Base-by-base conservation (phyloP, 768 basidiomycete genomes). In the Cubamyces lactineus region DNA sequence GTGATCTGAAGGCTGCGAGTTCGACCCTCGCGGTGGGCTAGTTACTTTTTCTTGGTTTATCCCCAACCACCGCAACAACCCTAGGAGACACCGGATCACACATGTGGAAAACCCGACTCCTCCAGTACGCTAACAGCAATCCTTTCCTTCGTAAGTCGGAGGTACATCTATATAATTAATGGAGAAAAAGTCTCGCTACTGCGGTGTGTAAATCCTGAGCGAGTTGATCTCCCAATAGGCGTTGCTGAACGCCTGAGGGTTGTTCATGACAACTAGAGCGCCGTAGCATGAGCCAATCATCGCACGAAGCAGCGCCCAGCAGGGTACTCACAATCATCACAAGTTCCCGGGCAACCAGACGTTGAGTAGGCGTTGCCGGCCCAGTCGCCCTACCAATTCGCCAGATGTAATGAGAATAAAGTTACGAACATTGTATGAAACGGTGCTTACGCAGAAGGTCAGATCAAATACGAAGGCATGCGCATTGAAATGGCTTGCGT, bases 151-250 rank as follows among this genome's bases (percentile, higher is more conserved):
- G n/a, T n/a, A n/a, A 47, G 46, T 1, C n/a, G n/a, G 46, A 23
- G 19, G 46, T 19, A 8, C n/a, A 8, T 21, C 42, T 43, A 43
- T 9, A 6, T 11, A 2, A n/a, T 6, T 2, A 17, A 43, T 12
- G 17, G 17, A 43, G 17, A 43, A 16, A 12, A 1, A 6, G 19
- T 21, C 42, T 49, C 48, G 15, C 48, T 41, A 42, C 26, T 40
- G 34, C 11, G 70, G 68, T 4, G 74, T 76, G 67, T 88, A 91
- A 16, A 89, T 77, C 34, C 80, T 78, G 38, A 91, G 71, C 17
- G 81, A 79, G 66, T 84, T 83, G 71, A 92, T 79, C 63, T 84
- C 84, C 87, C 88, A 92, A 72, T 86, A 91, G 1, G 89, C 86
- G 17, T 87, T 77, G 12, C 62, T 42, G 73, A 91, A 91, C 13